Evolutionary conservation across 2,329 filamentous ascomycete species (phyloP).

Genomic region (Plectosphaerella plurivora): DNA sequence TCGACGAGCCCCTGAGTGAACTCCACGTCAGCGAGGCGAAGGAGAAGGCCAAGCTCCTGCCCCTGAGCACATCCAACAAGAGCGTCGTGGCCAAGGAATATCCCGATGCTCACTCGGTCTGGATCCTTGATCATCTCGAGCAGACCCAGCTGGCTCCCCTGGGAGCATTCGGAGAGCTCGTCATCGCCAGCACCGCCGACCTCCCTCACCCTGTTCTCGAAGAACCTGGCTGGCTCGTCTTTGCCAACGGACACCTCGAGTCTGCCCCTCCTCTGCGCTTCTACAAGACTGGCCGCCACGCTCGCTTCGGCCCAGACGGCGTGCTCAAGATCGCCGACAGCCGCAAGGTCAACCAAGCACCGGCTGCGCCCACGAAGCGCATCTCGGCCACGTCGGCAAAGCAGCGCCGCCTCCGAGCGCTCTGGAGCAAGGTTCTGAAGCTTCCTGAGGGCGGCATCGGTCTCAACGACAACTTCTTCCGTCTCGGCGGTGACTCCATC

Average conservation of each 20-base stretch:
- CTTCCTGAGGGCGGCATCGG: slow-evolving; percentile 42
- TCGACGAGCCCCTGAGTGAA: slow-evolving; percentile 23
- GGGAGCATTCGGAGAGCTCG: slow-evolving; percentile 38
- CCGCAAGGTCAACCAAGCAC: slow-evolving; percentile 7
- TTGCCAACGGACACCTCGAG: slow-evolving; percentile 8
- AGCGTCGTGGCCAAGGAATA: slow-evolving; percentile 17
- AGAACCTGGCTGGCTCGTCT: slow-evolving; percentile 22
- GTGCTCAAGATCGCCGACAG: slow-evolving; percentile 23
- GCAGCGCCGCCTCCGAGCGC: slow-evolving; percentile 36
- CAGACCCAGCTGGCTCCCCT: slow-evolving; percentile 28
- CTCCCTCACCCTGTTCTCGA: slow-evolving; percentile 18
- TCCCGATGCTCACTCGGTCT: slow-evolving; percentile 23
- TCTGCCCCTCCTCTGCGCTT: slow-evolving; percentile 12
- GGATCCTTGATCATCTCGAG: slow-evolving; percentile 34
- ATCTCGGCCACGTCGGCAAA: slow-evolving; percentile 34
- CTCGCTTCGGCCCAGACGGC: slow-evolving; percentile 27
- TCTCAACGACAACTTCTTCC: slow-evolving; percentile 55
- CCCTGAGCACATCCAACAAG: slow-evolving; percentile 18
- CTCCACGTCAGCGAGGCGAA: slow-evolving; percentile 26
- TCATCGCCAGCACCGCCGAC: slow-evolving; percentile 27
- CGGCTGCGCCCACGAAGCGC: slow-evolving; percentile 17
- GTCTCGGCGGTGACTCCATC: slow-evolving; percentile 56
- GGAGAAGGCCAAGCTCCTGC: slow-evolving; percentile 26
- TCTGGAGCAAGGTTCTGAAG: slow-evolving; percentile 45
- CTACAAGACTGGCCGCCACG: slow-evolving; percentile 35